Evolutionary conservation across 202 grass and related monocot genomes (phyloP), one percentile per base, ranked within the genome.

Genomic region (Carex arenaria): DNA sequence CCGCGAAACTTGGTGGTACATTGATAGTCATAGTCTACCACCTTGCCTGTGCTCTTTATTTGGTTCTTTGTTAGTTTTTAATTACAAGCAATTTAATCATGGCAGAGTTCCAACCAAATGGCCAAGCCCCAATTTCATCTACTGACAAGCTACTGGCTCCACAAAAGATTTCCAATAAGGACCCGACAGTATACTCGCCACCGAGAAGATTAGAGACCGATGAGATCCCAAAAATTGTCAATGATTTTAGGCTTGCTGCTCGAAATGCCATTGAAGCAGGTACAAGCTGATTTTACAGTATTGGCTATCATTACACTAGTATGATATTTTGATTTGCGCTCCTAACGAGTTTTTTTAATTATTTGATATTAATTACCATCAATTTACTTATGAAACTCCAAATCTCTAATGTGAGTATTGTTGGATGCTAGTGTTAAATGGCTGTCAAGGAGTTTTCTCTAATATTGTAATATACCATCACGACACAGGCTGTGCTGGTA

Each of bases 51-150:
- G 22, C 43, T 60, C 23, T 52, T 74, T 72, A 64, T 82, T 63
- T 82, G 79, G 30, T 80, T 81, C 12, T 14, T 63, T 12, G 64
- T 36, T 2, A 71, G 66, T 7, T 38, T 69, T 26, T 20, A 43
- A 10, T 75, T 81, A 18, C 78, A 2, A 23, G 51, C 52, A 15
- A 55, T 40, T 81, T 36, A 13, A 53, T 15, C 10, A 40, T 60
- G 20, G 1, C 57, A 87, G 88, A 64, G 23, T 82, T 84, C 59
- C 92, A 97, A 64, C 94, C 90, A 67, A 87, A 97, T 85, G 87
- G 90, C 14, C 92, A 91, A 81, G 84, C 94, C 76, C 94, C 94
- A 47, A 89, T 97, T 84, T 97, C 94, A 28, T 92, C 79, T 67
- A 97, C 92, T 3, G 88, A 94, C 72, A 97, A 84, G 81, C 63